Base-by-base conservation (phyloP, 208 protist species). In the Acanthamoeba royreba region DNA sequence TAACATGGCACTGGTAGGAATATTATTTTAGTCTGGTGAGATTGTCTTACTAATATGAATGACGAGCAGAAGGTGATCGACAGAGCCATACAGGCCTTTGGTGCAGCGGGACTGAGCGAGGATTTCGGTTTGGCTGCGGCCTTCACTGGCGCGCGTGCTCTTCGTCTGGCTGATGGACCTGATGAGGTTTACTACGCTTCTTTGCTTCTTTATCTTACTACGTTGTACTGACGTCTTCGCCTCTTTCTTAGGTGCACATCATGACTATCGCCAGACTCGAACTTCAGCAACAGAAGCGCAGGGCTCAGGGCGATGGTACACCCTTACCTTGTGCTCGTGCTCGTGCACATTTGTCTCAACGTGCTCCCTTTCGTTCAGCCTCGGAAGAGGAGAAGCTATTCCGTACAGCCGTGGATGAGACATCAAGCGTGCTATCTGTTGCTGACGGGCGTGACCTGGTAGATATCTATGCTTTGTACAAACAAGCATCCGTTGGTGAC, bases 81-180 rank as follows among this genome's bases (percentile, higher is more conserved):
- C 69, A 94, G 96, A 19, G 96, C 96, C n/a, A 97, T 98, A 28
- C 95, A 97, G 86, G 83, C 94, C 1, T 92, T 96, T 77, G 97
- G 96, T 42, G 97, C 55, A 11, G 61, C 87, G 2, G 94, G 95
- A 2, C 52, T 98, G 11, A 92, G 72, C 5, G 46, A 95, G 13
- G 97, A 98, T 92, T 79, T 77, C 25, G 69, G 55, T 8, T 91
- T 98, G n/a, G 95, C 97, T 3, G 45, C 88, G 4, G 46, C 96
- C 45, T 98, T 49, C 46, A 79, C 94, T 1, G 47, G 69, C 19
- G 52, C 87, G 1, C 96, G 97, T 40, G 88, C 95, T 0, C 94
- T 98, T 7, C 96, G 97, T 15, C 69, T 98, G 31, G 97, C 97
- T 11, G 96, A 97, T 43, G 96, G 96, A 2, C 97, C 97, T 3